Base-by-base conservation (phyloP, 352 stramenopile species). In the Phytophthora chlamydospora region DNA sequence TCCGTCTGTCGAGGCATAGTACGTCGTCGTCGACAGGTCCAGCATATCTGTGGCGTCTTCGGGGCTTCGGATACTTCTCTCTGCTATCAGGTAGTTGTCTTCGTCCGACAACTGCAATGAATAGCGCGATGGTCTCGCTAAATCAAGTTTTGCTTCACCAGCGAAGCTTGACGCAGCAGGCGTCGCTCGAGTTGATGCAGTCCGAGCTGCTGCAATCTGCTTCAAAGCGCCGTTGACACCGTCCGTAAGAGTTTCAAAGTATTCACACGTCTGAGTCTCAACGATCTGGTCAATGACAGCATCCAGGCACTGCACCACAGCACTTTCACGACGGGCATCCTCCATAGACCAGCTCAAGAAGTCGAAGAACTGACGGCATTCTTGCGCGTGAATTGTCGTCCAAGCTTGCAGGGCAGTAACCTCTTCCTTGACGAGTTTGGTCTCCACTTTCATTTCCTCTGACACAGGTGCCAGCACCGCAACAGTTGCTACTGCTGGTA, bases 351-450 rank as follows among this genome's bases (percentile, higher is more conserved):
- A 83, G 43, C 68, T 71, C 34, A 88, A 39, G 43, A 83, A 89
- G 50, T 81, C 76, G 44, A 84, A 85, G 49, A 76, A 81, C 34
- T 75, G 56, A 0, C 78, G 59, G 36, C 80, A 89, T 34, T 88
- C 80, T 13, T 75, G 45, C 1, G 77, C 64, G 31, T 89, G 80
- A 13, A 63, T 71, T 12, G 54, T 38, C 3, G 59, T 76, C 80
- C 80, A 89, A 3, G 33, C 45, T 39, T 78, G 75, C 11, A 89
- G 67, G 24, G 48, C 47, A 1, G 62, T 43, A 16, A 88, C 27
- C 14, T 66, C 38, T 31, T 68, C 33, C 17, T 54, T 60, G 7
- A 58, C 29, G 34, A 42, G 42, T 12, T 35, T 49, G 5, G n/a
- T 45, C 2, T 41, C 44, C 1, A 8, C 21, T 41, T 44, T 12